Percentiles rank a stretch among this genome's conserved stretches.
These are phyloP conservation scores for Neonothopanus nambi DNA, from an alignment of 1,284 basidiomycete species.

Conservation along the genomic window DNA sequence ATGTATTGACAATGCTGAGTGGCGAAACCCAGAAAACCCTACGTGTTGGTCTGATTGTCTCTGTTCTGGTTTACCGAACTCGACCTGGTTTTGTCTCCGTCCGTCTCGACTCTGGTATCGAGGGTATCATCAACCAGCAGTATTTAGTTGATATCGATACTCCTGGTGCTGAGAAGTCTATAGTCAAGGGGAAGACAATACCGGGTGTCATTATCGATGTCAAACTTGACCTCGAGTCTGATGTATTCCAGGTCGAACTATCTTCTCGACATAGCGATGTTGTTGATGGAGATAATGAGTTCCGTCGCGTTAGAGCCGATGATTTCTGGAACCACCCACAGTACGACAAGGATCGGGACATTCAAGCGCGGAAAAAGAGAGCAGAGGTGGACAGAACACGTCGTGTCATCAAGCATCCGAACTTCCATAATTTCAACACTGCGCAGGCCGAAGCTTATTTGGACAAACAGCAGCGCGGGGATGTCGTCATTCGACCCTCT, in stretches of 20 bases:
- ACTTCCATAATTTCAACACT: conserved; percentile 96
- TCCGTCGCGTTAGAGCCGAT: conserved; percentile 57
- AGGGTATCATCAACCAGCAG: conserved; percentile 74
- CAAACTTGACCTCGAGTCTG: conserved; percentile 61
- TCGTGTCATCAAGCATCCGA: conserved; percentile 95
- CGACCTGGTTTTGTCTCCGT: conserved; percentile 57
- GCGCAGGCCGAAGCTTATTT: conserved; percentile 89
- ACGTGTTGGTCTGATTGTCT: conserved; percentile 80
- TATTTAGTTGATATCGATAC: conserved; percentile 60
- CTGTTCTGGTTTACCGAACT: conserved; percentile 71
- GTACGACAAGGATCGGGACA: conserved; percentile 70
- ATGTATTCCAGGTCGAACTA: conserved; percentile 74
- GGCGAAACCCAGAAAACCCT: conserved; percentile 88
- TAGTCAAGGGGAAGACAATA: conserved; percentile 78
- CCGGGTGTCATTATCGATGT: conserved; percentile 80
- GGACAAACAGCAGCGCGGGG: conserved; percentile 89
- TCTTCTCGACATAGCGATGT: conserved; percentile 79
- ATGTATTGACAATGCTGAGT: conserved; percentile 93
- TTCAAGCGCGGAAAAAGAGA: conserved; percentile 82
- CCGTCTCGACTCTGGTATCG: conserved; percentile 90
- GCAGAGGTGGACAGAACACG: conserved; percentile 77
- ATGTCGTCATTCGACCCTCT: conserved; percentile 94
- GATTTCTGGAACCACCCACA: conserved; percentile 74
- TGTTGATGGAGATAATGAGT: conserved; percentile 61
- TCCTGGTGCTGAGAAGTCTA: conserved; percentile 43